phyloP scores from a whole-genome alignment of 768 basidiomycete genomes.

The Tricholoma matsutake region DNA sequence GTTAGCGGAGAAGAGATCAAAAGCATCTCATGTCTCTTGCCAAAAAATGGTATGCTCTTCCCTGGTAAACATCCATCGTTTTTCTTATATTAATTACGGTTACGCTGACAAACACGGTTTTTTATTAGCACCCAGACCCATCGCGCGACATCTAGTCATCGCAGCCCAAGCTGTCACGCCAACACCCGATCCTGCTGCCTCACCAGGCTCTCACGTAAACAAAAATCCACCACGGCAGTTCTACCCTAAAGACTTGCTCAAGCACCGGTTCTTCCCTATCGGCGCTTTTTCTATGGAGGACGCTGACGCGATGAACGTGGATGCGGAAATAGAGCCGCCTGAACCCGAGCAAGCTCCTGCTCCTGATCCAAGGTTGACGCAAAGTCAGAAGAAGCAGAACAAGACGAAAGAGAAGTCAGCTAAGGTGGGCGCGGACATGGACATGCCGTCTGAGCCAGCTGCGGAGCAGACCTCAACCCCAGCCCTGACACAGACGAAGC shows the following conservation, averaged over 20 bases:
- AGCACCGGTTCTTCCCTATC: constrained; percentile 60
- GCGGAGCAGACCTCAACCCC: neutral
- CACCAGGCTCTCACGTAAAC: constrained; percentile 24
- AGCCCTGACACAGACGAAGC: neutral
- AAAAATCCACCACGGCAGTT: constrained; percentile 54
- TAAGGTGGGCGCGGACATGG: constrained; percentile 12
- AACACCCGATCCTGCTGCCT: constrained; percentile 20
- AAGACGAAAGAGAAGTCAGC: constrained; percentile 11
- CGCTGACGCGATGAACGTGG: constrained; percentile 16
- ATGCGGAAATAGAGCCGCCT: neutral
- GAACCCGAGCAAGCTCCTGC: neutral
- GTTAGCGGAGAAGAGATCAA: constrained; percentile 64
- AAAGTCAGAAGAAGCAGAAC: constrained; percentile 6
- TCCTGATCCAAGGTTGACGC: neutral
- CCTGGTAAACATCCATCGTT: constrained; percentile 38
- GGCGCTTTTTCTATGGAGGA: constrained; percentile 41
- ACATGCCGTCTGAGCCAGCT: neutral
- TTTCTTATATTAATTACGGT: neutral
- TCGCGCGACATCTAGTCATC: constrained; percentile 57
- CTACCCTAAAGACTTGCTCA: constrained; percentile 60
- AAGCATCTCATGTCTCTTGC: constrained; percentile 58
- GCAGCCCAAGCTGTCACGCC: constrained; percentile 45
- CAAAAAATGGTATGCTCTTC: constrained; percentile 60
- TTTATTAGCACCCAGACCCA: constrained; percentile 52
- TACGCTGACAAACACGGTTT: neutral